Evolutionary conservation across 176 grass and related monocot genomes (phyloP), one percentile per base, ranked within the genome.

Genomic region (Lolium perenne): DNA sequence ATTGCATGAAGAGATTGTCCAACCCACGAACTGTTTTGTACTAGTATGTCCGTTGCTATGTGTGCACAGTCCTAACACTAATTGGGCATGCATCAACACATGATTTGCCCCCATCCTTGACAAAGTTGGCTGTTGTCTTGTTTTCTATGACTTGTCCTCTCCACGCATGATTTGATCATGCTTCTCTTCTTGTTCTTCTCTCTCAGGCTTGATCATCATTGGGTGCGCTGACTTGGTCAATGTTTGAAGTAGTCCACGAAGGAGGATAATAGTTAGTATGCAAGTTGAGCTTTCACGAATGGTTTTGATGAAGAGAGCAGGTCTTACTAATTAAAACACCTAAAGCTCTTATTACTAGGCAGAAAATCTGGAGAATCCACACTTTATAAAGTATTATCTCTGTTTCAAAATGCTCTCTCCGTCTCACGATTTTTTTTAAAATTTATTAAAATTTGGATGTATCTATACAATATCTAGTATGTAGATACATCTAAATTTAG

Each of bases 41-140:
- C 45, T 84, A n/a, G n/a, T n/a, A 17, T 11, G 58, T 12, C 58
- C 16, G 41, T 75, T 74, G 57, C 45, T 84, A 53, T 83, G 18
- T 21, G 20, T 6, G 14, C 8, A 82, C 63, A 80, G 78, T 80
- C 62, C 43, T 47, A 47, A 20, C 17, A 14, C 61, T 50, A 50
- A 35, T 80, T 38, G 45, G 46, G 45, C 46, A 66, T 35, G 26
- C 25, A n/a, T 29, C 3, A 46, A n/a, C 21, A 74, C 51, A 88
- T 46, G 67, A 64, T 64, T 32, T 77, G 63, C 63, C 65, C 51
- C 55, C 78, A 82, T 71, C 57, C 65, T 64, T 75, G 64, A 64
- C 62, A 43, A 81, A 40, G n/a, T 29, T 79, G 73, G n/a, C 3
- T 59, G 43, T 63, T 62, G 45, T 63, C 9, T 73, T 20, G 57